phyloP scores from a whole-genome alignment of 2,329 filamentous ascomycete species.

The Claviceps pazoutovae region DNA sequence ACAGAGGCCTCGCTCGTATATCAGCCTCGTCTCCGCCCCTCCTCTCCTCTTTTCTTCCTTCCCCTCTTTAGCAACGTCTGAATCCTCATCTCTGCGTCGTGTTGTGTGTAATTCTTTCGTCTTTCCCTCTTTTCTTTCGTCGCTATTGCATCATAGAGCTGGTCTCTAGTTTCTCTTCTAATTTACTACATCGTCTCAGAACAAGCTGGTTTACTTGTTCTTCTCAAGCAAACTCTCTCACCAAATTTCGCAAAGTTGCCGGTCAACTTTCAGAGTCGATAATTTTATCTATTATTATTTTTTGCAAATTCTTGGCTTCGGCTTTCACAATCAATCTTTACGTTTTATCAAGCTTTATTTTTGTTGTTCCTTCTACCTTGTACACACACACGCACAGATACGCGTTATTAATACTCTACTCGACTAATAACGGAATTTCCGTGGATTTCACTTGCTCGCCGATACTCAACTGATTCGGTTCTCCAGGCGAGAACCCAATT shows the following conservation, averaged over 20 bases:
- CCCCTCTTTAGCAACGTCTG: constrained; percentile 49
- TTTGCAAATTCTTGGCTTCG: background rate
- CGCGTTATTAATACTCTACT: constrained; percentile 17
- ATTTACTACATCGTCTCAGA: constrained; percentile 12
- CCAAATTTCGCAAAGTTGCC: constrained; percentile 19
- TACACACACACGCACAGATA: background rate
- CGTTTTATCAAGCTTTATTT: constrained; percentile 10
- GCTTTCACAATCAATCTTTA: background rate
- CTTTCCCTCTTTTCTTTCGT: constrained; percentile 10
- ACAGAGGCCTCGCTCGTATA: constrained; percentile 1
- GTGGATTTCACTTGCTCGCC: constrained; percentile 45
- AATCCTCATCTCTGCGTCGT: constrained; percentile 37
- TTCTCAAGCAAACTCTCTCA: constrained; percentile 2
- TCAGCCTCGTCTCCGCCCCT: constrained; percentile 11
- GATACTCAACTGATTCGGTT: constrained; percentile 14
- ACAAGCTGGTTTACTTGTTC: constrained; percentile 5
- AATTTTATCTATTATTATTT: background rate
- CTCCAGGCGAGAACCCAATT: constrained; percentile 3
- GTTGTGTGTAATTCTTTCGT: constrained; percentile 15
- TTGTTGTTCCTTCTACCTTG: background rate
- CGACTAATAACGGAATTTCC: constrained; percentile 31
- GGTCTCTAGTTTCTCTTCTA: constrained; percentile 35
- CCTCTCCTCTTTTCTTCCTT: constrained; percentile 28
- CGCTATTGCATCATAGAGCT: constrained; percentile 31
- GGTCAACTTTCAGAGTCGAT: constrained; percentile 23